Evolutionary conservation across 331 rosid genomes (phyloP), one percentile per base, ranked within the genome.

Genomic region (Ulmus americana): DNA sequence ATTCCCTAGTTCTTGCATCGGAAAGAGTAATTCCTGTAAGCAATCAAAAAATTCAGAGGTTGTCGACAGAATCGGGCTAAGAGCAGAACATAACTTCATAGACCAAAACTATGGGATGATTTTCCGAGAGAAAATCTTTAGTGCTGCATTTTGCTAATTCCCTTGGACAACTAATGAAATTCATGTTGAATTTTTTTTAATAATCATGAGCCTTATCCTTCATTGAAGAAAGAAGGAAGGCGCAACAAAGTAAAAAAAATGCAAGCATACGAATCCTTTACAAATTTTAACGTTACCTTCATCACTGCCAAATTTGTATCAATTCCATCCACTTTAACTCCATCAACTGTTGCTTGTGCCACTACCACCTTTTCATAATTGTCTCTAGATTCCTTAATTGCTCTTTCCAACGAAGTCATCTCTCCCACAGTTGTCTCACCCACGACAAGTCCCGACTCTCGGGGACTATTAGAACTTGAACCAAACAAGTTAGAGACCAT

Each of bases 381-480:
- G 74, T 53, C 79, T 73, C 78, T 85, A 61, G 97, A 80, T 67
- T 89, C 91, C 85, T 87, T 84, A 20, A 92, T 81, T 6, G 74
- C 88, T 75, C 64, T 87, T 82, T 92, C 98, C 77, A 92, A 70
- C 10, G 83, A 15, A 69, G 90, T 85, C 79, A 79, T 73, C 76
- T 85, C 83, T 70, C 98, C 98, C 67, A 92, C 98, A 70, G 95
- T 81, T 65, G 87, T 69, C 80, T 89, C 98, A 59, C 98, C 98
- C 67, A 92, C 90, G 40, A 86, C 73, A 75, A 89, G 94, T 63
- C 84, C 73, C 70, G 76, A 64, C 74, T 77, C 84, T 22, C 57
- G 66, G 10, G 91, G 61, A 77, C 35, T 81, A 70, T 59, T 82
- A 47, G 84, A 76, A 80, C 78, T 79, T 74, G 91, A 8, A 55